phyloP scores from a whole-genome alignment of 305 asterid species.

The Solanum aculeatissimum region DNA sequence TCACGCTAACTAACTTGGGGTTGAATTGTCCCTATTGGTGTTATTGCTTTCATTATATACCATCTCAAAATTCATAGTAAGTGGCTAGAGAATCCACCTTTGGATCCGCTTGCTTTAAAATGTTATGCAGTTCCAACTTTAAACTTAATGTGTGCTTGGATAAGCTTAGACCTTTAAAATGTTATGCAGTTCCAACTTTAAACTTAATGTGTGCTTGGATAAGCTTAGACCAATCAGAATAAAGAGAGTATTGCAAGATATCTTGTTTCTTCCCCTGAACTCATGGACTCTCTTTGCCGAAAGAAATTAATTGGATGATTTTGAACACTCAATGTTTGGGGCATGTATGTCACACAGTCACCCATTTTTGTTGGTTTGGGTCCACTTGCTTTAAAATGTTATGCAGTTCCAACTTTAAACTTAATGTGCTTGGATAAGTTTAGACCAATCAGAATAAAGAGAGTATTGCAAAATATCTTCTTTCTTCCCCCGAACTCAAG shows the following conservation, averaged over 20 bases:
- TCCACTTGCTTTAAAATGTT: neutral
- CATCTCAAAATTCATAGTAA: neutral
- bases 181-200: neutral
- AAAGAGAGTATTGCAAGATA: neutral
- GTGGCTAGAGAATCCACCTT: neutral
- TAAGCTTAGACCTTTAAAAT: neutral
- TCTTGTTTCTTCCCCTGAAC: neutral
- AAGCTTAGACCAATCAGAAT: neutral
- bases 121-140: neutral
- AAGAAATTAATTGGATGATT: neutral
- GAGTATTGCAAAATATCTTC: neutral
- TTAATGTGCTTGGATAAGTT: neutral
- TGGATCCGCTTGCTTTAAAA: neutral
- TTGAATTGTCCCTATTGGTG: neutral
- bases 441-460: neutral
- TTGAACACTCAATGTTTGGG: neutral
- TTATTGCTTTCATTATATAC: neutral
- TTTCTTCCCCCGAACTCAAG: neutral
- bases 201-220: neutral
- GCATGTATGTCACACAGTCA: neutral
- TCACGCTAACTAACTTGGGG: neutral
- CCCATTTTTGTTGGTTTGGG: neutral
- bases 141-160: neutral
- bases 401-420: neutral
- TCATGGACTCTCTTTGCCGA: neutral